phyloP scores from a whole-genome alignment of 768 basidiomycete species.

The Serendipita sp. region DNA sequence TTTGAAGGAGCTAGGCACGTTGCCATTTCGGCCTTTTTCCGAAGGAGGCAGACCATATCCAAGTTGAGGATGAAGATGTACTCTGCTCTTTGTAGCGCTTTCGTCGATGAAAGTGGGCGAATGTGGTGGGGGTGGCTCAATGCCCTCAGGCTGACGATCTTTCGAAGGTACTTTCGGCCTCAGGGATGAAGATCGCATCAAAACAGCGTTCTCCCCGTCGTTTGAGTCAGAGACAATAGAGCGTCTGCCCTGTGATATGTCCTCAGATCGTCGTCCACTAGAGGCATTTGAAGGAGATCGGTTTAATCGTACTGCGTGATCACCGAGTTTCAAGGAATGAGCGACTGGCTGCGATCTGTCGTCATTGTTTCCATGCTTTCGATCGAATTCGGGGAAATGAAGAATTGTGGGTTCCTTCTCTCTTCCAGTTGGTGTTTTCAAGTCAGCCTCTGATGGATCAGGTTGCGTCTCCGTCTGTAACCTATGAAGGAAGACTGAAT shows the following conservation, averaged over 20 bases:
- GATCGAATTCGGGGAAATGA: not conserved
- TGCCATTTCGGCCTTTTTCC: not conserved
- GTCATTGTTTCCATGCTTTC: too few species aligned
- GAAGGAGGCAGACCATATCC: not conserved
- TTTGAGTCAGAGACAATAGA: not conserved
- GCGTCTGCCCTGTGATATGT: not conserved
- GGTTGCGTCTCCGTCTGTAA: conserved; percentile 11
- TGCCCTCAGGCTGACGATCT: too few species aligned
- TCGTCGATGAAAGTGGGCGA: not conserved
- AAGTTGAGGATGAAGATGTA: not conserved
- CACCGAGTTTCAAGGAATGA: too few species aligned
- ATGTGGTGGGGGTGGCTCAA: not conserved
- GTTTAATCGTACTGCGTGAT: not conserved
- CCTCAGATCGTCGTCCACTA: not conserved
- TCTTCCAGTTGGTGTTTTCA: conserved; percentile 22
- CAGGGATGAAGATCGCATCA: not conserved
- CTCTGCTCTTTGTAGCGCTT: not conserved
- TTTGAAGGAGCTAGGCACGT: conserved; percentile 14
- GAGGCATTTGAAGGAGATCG: not conserved
- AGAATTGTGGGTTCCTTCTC: conserved; percentile 26
- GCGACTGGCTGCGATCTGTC: too few species aligned
- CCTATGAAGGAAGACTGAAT: conserved; percentile 22
- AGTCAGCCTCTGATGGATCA: conserved; percentile 21
- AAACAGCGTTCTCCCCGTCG: not conserved
- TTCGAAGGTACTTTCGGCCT: too few species aligned